These are phyloP conservation scores for Phytopythium mirpurense DNA, from an alignment of 352 stramenopile species.

Conservation along the genomic window DNA sequence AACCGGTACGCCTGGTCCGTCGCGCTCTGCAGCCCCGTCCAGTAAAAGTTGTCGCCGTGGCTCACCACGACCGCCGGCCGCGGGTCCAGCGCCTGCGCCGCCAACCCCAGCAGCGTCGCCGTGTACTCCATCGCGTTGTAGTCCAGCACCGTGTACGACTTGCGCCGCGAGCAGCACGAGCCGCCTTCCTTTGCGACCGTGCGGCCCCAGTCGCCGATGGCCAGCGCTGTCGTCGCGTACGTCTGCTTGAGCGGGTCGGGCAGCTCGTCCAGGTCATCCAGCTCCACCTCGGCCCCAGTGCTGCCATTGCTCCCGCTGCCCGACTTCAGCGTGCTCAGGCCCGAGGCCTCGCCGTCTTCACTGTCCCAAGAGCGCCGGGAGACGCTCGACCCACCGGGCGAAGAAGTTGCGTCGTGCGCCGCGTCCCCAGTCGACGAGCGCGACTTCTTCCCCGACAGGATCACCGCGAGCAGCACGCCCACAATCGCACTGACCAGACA, in stretches of 20 bases:
- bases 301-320: slow-evolving; percentile 1
- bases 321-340: background rate
- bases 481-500: background rate
- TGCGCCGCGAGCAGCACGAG: slow-evolving; percentile 60
- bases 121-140: slow-evolving; percentile 74
- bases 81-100: slow-evolving; percentile 19
- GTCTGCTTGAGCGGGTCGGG: slow-evolving; percentile 29
- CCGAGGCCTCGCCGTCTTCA: background rate
- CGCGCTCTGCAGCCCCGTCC: slow-evolving; percentile 51
- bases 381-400: background rate
- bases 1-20: slow-evolving; percentile 66
- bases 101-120: slow-evolving; percentile 46
- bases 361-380: background rate
- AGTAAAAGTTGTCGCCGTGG: slow-evolving; percentile 84
- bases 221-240: slow-evolving; percentile 49
- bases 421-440: background rate
- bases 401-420: background rate
- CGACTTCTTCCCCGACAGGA: slow-evolving; percentile 2
- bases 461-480: slow-evolving; percentile 3
- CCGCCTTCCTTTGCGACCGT: slow-evolving; percentile 51
- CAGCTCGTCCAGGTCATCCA: slow-evolving; percentile 22
- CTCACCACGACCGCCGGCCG: slow-evolving; percentile 41
- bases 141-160: slow-evolving; percentile 52
- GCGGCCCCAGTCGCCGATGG: slow-evolving; percentile 73
- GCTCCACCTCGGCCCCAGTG: slow-evolving; percentile 10